Evolutionary conservation across 495 filamentous ascomycete species (phyloP).

Genomic region (Letharia columbiana): DNA sequence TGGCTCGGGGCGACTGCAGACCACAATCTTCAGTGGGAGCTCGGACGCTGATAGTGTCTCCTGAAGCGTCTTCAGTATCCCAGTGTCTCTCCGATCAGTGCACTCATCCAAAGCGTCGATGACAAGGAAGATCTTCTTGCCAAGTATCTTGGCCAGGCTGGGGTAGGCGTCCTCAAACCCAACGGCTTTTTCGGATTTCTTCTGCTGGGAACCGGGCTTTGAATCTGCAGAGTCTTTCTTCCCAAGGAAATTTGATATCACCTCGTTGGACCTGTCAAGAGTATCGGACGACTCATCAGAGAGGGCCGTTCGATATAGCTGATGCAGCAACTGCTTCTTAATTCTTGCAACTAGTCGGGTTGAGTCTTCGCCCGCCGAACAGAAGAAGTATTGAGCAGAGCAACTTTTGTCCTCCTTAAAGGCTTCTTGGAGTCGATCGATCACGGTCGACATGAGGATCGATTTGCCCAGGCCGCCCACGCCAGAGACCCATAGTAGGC

Average conservation of each 20-base stretch:
- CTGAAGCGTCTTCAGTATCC: background rate
- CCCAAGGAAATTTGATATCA: background rate
- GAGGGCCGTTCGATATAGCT: background rate
- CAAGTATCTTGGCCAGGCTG: background rate
- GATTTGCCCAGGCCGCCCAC: background rate
- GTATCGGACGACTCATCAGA: background rate
- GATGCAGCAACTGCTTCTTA: background rate
- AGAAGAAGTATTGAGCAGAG: slow-evolving; percentile 2
- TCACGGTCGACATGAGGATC: slow-evolving; percentile 5
- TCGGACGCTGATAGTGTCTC: background rate
- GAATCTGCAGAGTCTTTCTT: background rate
- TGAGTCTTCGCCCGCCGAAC: background rate
- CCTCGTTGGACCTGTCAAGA: background rate
- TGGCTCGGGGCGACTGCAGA: background rate
- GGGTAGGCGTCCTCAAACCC: slow-evolving; percentile 1
- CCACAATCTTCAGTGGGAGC: background rate
- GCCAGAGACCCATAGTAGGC: background rate
- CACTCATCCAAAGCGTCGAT: slow-evolving; percentile 4
- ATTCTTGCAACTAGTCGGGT: background rate
- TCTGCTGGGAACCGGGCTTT: background rate
- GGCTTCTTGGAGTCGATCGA: background rate
- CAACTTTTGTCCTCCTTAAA: background rate
- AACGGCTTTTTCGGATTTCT: background rate
- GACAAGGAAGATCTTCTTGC: slow-evolving; percentile 4
- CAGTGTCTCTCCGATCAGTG: background rate